Evolutionary conservation across 495 filamentous ascomycete genomes (phyloP).

Genomic region (Neohortaea acidophila): DNA sequence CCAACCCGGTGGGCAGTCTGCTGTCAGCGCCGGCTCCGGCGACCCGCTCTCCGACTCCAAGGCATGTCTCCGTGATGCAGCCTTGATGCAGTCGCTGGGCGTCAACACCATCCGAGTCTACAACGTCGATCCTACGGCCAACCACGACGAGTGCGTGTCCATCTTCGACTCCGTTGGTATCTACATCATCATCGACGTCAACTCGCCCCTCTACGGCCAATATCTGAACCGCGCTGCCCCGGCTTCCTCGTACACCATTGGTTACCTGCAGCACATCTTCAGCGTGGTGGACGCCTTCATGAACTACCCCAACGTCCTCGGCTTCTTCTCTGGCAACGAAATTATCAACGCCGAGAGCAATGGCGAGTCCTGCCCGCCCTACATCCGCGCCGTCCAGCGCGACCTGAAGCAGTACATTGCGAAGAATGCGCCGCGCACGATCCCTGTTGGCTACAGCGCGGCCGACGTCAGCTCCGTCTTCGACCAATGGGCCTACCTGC

Average conservation of each 20-base stretch:
- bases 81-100: constrained; percentile 74
- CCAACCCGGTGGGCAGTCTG: constrained; percentile 79
- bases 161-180: constrained; percentile 83
- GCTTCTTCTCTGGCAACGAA: constrained; percentile 89
- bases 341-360: constrained; percentile 60
- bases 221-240: constrained; percentile 58
- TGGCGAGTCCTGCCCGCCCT: constrained; percentile 43
- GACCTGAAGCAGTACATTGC: constrained; percentile 81
- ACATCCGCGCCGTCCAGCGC: constrained; percentile 58
- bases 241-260: constrained; percentile 49
- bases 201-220: constrained; percentile 69
- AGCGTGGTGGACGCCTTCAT: constrained; percentile 89
- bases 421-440: constrained; percentile 48
- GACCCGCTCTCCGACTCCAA: constrained; percentile 66
- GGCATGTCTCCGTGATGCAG: constrained; percentile 77
- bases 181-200: constrained; percentile 71
- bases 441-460: constrained; percentile 88
- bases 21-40: constrained; percentile 45
- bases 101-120: constrained; percentile 85
- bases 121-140: constrained; percentile 68
- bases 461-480: constrained; percentile 69
- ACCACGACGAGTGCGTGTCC: constrained; percentile 78
- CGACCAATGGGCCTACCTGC: constrained; percentile 71
- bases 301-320: constrained; percentile 77
- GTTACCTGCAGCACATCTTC: constrained; percentile 73